Conservation (phyloP, 176 grass and related monocot species). For the Pontederia paniculata region DNA sequence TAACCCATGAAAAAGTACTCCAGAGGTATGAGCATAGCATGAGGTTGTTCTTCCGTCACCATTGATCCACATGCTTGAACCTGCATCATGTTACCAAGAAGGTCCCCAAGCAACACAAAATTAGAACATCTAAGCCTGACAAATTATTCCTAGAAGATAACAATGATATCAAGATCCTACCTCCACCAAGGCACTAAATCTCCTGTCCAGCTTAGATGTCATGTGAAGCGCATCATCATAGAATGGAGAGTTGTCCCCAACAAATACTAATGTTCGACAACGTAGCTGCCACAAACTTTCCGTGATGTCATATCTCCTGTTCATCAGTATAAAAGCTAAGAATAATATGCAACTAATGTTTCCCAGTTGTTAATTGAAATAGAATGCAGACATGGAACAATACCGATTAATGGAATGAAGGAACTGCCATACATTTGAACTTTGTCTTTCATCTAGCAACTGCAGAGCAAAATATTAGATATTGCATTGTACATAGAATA, state of each 20-base stretch:
- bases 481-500: no score
- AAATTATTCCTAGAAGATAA: background rate
- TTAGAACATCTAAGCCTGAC: background rate
- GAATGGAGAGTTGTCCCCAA: constrained; percentile 16
- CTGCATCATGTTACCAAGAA: background rate
- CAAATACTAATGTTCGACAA: constrained; percentile 19
- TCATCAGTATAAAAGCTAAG: background rate
- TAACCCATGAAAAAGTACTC: constrained; percentile 19
- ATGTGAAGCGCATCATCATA: constrained; percentile 21
- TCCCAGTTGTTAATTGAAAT: background rate
- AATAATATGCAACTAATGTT: background rate
- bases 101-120: background rate
- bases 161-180: background rate
- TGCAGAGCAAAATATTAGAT: background rate
- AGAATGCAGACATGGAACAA: background rate
- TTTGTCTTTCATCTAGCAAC: constrained; percentile 18
- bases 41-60: constrained; percentile 22
- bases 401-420: constrained; percentile 22
- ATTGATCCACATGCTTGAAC: constrained; percentile 17
- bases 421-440: constrained; percentile 13
- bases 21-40: constrained; percentile 21
- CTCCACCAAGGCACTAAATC: constrained; percentile 18
- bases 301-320: constrained; percentile 22
- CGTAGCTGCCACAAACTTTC: constrained; percentile 6
- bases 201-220: constrained; percentile 14